Base-by-base conservation (phyloP, 1,284 basidiomycete species). In the Fomitopsis pinicola region DNA sequence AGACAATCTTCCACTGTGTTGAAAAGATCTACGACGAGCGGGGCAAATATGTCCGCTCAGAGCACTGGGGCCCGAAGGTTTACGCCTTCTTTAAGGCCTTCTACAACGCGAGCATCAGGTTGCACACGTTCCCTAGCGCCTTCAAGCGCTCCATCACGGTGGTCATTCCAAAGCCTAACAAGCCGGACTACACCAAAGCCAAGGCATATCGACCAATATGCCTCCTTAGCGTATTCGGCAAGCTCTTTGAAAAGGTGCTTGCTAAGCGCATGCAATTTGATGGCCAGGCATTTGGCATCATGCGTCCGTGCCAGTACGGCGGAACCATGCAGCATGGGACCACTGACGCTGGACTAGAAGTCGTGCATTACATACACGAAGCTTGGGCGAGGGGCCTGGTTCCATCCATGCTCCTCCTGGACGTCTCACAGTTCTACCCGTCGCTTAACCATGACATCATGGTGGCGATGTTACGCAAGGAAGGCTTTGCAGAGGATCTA, bases 251-350 rank as follows among this genome's bases (percentile, higher is more conserved):
- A 30, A 61, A 61, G 50, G 52, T 61, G 14, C 10, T 61, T 1
- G 42, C 48, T 15, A 40, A 26, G n/a, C 60, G 56, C 22, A 19
- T 61, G 33, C 60, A 61, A 26, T 22, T 22, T 22, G 22, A 22
- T 22, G 55, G 55, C 38, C 48, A 60, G 40, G 26, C 22, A 9
- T 35, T 22, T 44, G 56, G 56, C 28, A 46, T 63, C 3, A 42
- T 63, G 1, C 62, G 58, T 33, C 62, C 59, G 0, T 58, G 58
- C 38, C 62, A 63, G 36, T 63, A 55, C 26, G 62, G 62, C 44
- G 59, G 59, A 26, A 60, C 59, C 0, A 60, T 58, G 44, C 56
- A 57, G 17, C 59, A 59, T 46, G 52, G 56, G 38, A 63, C 62
- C 2, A 36, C 55, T 19, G 59, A 63, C 12, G 62, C 62, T 1